Evolutionary conservation across 2,329 filamentous ascomycete genomes (phyloP).

Genomic region (Clonostachys rhizophaga): DNA sequence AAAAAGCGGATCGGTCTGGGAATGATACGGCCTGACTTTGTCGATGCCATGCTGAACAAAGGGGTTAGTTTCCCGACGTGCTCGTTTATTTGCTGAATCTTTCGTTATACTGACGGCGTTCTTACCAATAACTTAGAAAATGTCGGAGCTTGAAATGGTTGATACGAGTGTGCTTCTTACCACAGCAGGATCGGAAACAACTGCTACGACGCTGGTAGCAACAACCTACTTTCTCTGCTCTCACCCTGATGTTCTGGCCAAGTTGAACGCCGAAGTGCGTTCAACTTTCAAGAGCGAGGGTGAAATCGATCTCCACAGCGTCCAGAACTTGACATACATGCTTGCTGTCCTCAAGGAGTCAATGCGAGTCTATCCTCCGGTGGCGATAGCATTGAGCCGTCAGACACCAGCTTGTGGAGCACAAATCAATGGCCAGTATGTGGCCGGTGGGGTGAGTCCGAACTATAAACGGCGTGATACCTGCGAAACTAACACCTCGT

Average conservation of each 20-base stretch:
- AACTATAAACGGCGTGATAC: too few species aligned
- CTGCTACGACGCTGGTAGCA: constrained; percentile 33
- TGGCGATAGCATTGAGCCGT: constrained; percentile 8
- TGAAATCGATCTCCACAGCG: constrained; percentile 18
- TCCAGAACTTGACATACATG: constrained; percentile 28
- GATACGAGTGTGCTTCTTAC: not conserved
- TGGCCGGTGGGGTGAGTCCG: not conserved
- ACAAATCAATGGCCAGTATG: not conserved
- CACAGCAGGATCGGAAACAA: constrained; percentile 37
- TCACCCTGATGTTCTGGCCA: not conserved
- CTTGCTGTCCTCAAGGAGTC: constrained; percentile 25
- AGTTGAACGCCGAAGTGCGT: not conserved
- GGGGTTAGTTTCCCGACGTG: too few species aligned
- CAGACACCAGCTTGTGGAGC: not conserved
- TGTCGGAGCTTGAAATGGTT: too few species aligned
- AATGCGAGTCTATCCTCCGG: constrained; percentile 27
- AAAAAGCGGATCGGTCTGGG: too few species aligned
- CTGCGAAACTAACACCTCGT: too few species aligned
- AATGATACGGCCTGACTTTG: too few species aligned
- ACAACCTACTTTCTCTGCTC: constrained; percentile 30
- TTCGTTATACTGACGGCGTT: too few species aligned
- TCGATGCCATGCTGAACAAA: too few species aligned
- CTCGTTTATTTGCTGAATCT: too few species aligned
- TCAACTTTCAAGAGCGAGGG: constrained; percentile 8
- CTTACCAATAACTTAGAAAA: too few species aligned